phyloP scores from a whole-genome alignment of 257 asterid species.

The Mentha longifolia region DNA sequence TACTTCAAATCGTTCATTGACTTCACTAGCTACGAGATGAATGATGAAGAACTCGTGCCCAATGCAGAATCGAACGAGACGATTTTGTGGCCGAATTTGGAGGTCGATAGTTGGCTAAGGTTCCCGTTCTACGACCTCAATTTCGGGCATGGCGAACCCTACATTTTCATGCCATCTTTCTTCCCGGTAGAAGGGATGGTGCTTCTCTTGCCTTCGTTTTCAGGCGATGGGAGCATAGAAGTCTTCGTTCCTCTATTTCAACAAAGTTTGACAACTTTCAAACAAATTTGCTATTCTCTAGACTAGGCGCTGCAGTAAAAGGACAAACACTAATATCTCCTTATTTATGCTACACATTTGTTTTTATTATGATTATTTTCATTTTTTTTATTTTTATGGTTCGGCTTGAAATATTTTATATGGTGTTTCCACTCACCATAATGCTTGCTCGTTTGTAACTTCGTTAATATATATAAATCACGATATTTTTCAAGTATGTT shows the following conservation, averaged over 20 bases:
- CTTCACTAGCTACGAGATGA: constrained; percentile 47
- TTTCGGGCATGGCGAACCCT: constrained; percentile 70
- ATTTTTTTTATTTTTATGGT: neutral
- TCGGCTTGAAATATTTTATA: neutral
- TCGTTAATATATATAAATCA: too few relatives aligned
- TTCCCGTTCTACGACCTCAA: constrained; percentile 76
- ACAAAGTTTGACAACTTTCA: constrained; percentile 55
- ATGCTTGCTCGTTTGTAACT: neutral
- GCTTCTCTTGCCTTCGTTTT: constrained; percentile 62
- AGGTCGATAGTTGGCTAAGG: constrained; percentile 79
- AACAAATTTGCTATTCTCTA: constrained; percentile 55
- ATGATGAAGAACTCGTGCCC: constrained; percentile 52
- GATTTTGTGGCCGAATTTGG: constrained; percentile 64
- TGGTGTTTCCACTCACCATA: too few relatives aligned
- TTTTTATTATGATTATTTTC: neutral
- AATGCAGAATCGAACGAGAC: constrained; percentile 31
- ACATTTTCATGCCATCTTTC: constrained; percentile 69
- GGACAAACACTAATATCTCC: neutral
- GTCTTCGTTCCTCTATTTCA: constrained; percentile 59
- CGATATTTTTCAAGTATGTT: too few relatives aligned
- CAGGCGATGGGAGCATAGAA: constrained; percentile 73
- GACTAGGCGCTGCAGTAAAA: constrained; percentile 28
- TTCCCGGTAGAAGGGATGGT: constrained; percentile 64
- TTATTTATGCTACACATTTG: neutral
- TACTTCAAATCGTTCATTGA: constrained; percentile 82